Conservation (phyloP, 2,329 filamentous ascomycete species). For the Colletotrichum sp. region DNA sequence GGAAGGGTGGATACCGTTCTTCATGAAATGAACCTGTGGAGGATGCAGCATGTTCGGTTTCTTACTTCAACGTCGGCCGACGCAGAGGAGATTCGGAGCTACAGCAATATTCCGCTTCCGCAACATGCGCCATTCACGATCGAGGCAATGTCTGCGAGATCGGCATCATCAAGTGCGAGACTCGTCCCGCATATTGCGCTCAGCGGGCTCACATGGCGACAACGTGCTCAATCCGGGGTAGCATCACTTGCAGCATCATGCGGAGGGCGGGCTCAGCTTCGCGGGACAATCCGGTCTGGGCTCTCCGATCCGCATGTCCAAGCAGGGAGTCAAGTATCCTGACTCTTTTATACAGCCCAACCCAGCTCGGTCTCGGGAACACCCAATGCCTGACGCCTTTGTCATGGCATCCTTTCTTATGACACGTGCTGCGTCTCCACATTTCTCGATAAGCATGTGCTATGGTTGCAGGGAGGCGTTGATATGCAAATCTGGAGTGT, state of each 20-base stretch:
- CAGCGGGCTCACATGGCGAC: not conserved
- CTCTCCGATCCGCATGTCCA: not conserved
- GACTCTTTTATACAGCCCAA: not conserved
- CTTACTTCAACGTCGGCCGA: not conserved
- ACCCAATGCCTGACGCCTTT: not conserved
- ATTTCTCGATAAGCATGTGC: not conserved
- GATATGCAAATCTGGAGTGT: not conserved
- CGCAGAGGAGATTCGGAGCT: not conserved
- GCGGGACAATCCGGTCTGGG: not conserved
- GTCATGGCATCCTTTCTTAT: not conserved
- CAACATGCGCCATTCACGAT: not conserved
- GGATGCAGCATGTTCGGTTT: not conserved
- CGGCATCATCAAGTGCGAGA: not conserved
- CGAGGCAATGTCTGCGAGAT: not conserved
- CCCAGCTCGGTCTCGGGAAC: not conserved
- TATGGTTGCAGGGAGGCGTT: not conserved
- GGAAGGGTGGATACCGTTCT: not conserved
- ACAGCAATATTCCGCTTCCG: not conserved
- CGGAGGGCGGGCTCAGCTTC: not conserved
- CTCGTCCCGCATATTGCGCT: not conserved
- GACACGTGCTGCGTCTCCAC: not conserved
- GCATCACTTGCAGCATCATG: not conserved
- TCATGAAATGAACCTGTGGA: not conserved
- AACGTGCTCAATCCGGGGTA: not conserved
- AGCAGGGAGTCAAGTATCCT: not conserved